Evolutionary conservation across 148 eudicot genomes (phyloP), one percentile per base, ranked within the genome.

Genomic region (Rhododendron kiyosumense): DNA sequence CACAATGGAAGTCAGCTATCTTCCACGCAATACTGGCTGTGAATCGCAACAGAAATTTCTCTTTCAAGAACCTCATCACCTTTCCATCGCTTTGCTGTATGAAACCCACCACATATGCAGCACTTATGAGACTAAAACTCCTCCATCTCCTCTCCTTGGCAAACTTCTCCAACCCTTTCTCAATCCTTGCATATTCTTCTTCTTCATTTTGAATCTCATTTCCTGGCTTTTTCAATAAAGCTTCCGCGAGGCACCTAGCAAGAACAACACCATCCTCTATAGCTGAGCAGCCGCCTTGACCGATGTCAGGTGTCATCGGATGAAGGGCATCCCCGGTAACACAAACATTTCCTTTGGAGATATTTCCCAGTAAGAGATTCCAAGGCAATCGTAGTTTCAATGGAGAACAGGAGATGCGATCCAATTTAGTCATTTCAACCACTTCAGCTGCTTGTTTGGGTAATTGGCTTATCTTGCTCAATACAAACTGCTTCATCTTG

Each of bases 271-370:
- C 48, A 46, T 93, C 94, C 38, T 93, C 93, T 13, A 93, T 51
- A 2, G 93, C 86, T 24, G 92, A 90, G 51, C 94, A 91, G 17
- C 91, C 94, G 1, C 94, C 94, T 88, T 93, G 94, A 0, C 90
- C 93, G 41, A 93, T 46, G 76, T 93, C 94, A 0, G 94, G 94
- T 67, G 93, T 91, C 94, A 93, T 93, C 15, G 94, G 94, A 74
- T 91, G 94, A 81, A 92, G 90, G 12, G 92, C 95, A 77, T 93
- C 94, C 0, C 92, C 95, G 28, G 80, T 90, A 43, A 87, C 92
- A 84, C 88, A 86, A 54, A 89, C 86, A 41, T 89, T 90, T 78
- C 48, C 85, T 86, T 91, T 89, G 9, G 67, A 79, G 8, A 93
- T 91, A 79, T 90, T 84, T 38, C 87, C 88, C 8, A 74, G n/a